Evolutionary conservation across 2,329 filamentous ascomycete genomes (phyloP).

Genomic region (Ceratocystis diversiconidia): DNA sequence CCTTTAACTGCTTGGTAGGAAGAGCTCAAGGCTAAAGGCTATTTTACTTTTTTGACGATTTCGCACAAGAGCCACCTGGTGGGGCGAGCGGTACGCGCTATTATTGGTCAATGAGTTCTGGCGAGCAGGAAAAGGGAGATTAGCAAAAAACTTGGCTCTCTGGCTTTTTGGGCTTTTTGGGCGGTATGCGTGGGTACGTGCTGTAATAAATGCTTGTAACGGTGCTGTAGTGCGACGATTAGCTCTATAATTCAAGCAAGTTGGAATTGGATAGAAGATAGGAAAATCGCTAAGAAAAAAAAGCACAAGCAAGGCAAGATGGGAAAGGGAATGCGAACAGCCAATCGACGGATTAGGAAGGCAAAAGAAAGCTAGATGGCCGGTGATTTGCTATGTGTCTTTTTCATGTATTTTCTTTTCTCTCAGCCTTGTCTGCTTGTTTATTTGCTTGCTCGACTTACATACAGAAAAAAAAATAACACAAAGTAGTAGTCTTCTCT

Average conservation of each 20-base stretch:
- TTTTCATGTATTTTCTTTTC: not conserved
- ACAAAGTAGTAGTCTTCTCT: not conserved
- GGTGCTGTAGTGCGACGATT: not conserved
- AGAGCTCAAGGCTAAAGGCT: slow-evolving; percentile 5
- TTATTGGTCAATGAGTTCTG: slow-evolving; percentile 2
- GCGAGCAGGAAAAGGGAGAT: slow-evolving; percentile 5
- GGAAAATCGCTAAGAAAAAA: not conserved
- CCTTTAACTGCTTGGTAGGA: not conserved
- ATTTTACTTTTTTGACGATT: slow-evolving; percentile 9
- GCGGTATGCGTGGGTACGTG: not conserved
- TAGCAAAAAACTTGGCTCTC: not conserved
- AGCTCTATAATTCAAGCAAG: not conserved
- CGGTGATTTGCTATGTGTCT: not conserved
- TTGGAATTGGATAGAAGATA: not conserved
- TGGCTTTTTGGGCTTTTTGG: not conserved
- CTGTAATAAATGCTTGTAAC: not conserved
- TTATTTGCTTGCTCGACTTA: not conserved
- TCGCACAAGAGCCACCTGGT: slow-evolving; percentile 1
- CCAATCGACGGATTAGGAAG: not conserved
- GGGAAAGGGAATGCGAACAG: not conserved
- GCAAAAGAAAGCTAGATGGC: not conserved
- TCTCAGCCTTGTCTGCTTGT: not conserved
- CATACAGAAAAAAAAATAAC: not conserved
- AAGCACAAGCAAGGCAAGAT: not conserved
- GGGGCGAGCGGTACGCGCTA: not conserved